These are phyloP conservation scores for Penicillium aurantiogriseum DNA, from an alignment of 2,329 filamentous ascomycete genomes.

Conservation along the genomic window DNA sequence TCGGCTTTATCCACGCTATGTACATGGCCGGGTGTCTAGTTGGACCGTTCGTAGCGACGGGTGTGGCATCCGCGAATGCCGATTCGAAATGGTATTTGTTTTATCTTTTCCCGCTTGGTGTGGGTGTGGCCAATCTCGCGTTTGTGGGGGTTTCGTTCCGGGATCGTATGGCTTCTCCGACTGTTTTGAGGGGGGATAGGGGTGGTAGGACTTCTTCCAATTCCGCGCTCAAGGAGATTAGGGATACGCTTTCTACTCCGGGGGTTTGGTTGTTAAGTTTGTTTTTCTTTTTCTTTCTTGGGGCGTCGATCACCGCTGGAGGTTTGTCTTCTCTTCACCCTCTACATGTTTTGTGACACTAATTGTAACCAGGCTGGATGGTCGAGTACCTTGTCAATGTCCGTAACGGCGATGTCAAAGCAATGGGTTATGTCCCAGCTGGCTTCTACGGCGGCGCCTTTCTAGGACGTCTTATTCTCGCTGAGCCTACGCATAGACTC, in stretches of 20 bases:
- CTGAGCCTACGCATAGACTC: constrained; percentile 59
- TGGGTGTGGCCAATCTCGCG: constrained; percentile 53
- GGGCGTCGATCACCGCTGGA: constrained; percentile 53
- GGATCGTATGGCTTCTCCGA: constrained; percentile 33
- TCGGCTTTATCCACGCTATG: constrained; percentile 64
- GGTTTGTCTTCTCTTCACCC: constrained; percentile 25
- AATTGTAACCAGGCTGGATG: constrained; percentile 53
- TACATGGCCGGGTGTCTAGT: constrained; percentile 58
- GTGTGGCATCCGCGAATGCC: constrained; percentile 45
- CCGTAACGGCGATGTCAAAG: constrained; percentile 55
- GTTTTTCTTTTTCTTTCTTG: constrained; percentile 65
- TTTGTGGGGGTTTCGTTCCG: constrained; percentile 52
- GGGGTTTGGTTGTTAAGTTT: constrained; percentile 58
- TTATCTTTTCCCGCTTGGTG: constrained; percentile 55
- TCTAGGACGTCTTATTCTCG: constrained; percentile 56
- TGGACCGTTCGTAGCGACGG: constrained; percentile 55
- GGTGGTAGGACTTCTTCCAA: not conserved
- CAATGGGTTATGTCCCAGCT: constrained; percentile 62
- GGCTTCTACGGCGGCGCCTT: constrained; percentile 60
- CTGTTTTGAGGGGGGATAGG: not conserved
- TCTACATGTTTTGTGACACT: not conserved
- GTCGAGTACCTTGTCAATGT: constrained; percentile 63
- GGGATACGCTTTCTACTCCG: constrained; percentile 21
- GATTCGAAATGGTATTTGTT: constrained; percentile 54
- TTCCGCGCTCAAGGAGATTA: constrained; percentile 24